These are phyloP conservation scores for Globisporangium abappressorium DNA, from an alignment of 352 stramenopile species.

Conservation along the genomic window DNA sequence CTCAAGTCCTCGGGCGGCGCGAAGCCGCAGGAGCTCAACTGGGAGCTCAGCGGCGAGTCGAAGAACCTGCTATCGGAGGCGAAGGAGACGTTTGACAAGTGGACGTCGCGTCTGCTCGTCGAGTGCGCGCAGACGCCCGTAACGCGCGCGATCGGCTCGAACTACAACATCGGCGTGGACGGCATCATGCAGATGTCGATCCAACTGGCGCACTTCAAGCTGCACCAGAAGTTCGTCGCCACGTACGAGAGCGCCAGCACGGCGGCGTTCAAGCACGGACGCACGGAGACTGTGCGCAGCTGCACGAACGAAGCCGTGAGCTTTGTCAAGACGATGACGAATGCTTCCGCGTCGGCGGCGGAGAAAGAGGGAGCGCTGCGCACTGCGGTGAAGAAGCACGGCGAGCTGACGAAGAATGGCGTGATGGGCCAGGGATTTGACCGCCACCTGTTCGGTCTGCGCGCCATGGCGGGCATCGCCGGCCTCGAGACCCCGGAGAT, in stretches of 20 bases:
- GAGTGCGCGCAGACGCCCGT: constrained; percentile 76
- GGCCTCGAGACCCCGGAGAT: constrained; percentile 62
- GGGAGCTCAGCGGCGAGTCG: constrained; percentile 57
- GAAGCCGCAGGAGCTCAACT: constrained; percentile 46
- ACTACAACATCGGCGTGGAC: constrained; percentile 82
- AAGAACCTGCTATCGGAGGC: constrained; percentile 64
- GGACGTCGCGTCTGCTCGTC: constrained; percentile 55
- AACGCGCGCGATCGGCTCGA: constrained; percentile 50
- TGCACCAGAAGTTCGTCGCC: constrained; percentile 76
- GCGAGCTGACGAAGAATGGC: constrained; percentile 86
- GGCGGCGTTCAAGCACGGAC: constrained; percentile 89
- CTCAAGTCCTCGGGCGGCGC: constrained; percentile 30
- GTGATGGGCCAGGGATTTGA: constrained; percentile 91
- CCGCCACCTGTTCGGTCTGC: constrained; percentile 81
- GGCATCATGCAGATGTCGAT: constrained; percentile 92
- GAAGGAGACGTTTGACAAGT: constrained; percentile 69
- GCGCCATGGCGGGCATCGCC: constrained; percentile 64
- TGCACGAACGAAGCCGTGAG: constrained; percentile 82
- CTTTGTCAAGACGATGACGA: constrained; percentile 76
- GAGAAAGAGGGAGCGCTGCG: constrained; percentile 73
- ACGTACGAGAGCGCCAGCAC: constrained; percentile 90
- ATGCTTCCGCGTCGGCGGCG: constrained; percentile 36
- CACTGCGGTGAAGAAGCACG: constrained; percentile 82
- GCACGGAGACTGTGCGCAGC: constrained; percentile 88
- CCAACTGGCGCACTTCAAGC: constrained; percentile 85